A percentile compares a stretch with the other conserved stretches of the same genome.
These are phyloP conservation scores for Xenosphaeropsis pyriputrescens DNA, from an alignment of 2,329 filamentous ascomycete species.

Conservation along the genomic window DNA sequence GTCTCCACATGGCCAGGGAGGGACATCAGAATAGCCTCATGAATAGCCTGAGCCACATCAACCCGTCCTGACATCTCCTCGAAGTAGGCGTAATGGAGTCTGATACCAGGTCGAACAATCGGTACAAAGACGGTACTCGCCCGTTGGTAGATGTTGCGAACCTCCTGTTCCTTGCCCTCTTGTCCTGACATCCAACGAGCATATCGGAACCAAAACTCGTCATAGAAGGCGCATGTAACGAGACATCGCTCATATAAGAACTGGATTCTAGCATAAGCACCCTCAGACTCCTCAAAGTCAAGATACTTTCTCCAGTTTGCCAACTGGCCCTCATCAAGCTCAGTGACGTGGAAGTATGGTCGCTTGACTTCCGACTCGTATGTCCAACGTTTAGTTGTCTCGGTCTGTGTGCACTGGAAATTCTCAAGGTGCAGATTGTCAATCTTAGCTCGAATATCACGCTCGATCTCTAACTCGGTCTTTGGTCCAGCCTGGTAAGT, in stretches of 20 bases:
- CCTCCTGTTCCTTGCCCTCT: slow-evolving; percentile 70
- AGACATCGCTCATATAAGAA: slow-evolving; percentile 91
- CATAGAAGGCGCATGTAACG: slow-evolving; percentile 85
- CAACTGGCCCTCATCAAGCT: slow-evolving; percentile 74
- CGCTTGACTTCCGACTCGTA: slow-evolving; percentile 92
- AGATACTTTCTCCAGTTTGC: slow-evolving; percentile 92
- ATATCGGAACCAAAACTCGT: slow-evolving; percentile 98
- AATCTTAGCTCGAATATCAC: slow-evolving; percentile 66
- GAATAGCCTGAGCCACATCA: slow-evolving; percentile 71
- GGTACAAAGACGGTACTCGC: slow-evolving; percentile 78
- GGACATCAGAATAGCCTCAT: slow-evolving; percentile 61
- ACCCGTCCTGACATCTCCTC: slow-evolving; percentile 72
- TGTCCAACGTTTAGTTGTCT: slow-evolving; percentile 87
- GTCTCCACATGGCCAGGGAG: slow-evolving; percentile 77
- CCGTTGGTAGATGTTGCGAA: slow-evolving; percentile 81
- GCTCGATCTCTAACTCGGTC: slow-evolving; percentile 66
- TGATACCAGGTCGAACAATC: slow-evolving; percentile 68
- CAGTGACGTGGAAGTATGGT: slow-evolving; percentile 91
- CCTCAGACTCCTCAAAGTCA: slow-evolving; percentile 84
- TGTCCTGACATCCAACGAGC: slow-evolving; percentile 84
- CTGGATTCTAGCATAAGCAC: slow-evolving; percentile 56
- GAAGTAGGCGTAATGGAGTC: slow-evolving; percentile 86
- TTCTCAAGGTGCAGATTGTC: slow-evolving; percentile 69
- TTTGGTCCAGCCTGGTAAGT: slow-evolving; percentile 37
- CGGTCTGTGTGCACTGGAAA: slow-evolving; percentile 68